A percentile compares a stretch with the other conserved stretches of the same genome.
These are phyloP conservation scores for Hippophae tibetana DNA, from an alignment of 306 rosid genomes.

Conservation along the genomic window DNA sequence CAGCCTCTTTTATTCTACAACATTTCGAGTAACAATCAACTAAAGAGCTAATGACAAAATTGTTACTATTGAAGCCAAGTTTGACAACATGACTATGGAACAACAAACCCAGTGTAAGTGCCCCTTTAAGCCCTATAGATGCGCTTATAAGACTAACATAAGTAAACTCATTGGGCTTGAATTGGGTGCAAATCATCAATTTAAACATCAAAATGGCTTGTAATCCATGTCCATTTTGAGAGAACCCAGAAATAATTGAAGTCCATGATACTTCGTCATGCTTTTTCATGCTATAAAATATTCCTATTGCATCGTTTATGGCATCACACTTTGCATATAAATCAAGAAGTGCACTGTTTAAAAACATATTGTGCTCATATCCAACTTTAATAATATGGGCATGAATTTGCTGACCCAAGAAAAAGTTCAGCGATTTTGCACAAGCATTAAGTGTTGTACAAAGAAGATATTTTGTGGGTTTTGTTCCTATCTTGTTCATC, in stretches of 20 bases:
- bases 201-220: constrained; percentile 44
- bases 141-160: constrained; percentile 51
- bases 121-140: constrained; percentile 28
- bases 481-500: constrained; percentile 15
- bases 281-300: constrained; percentile 36
- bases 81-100: constrained; percentile 52
- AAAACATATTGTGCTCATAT: constrained; percentile 34
- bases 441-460: constrained; percentile 46
- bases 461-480: constrained; percentile 27
- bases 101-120: constrained; percentile 22
- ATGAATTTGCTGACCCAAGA: constrained; percentile 42
- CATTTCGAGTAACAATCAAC: constrained; percentile 50
- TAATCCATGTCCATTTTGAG: constrained; percentile 31
- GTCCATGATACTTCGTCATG: constrained; percentile 71
- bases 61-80: constrained; percentile 36
- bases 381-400: constrained; percentile 37
- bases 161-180: constrained; percentile 49
- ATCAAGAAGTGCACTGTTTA: constrained; percentile 43
- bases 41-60: constrained; percentile 40
- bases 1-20: constrained; percentile 30
- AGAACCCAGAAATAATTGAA: constrained; percentile 45
- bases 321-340: constrained; percentile 50
- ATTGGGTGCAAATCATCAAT: constrained; percentile 35
- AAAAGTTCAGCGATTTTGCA: constrained; percentile 36
- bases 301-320: constrained; percentile 37